Evolutionary conservation across 129 eudicot species (phyloP), one percentile per base, ranked within the genome.

Genomic region (Tagetes patula): DNA sequence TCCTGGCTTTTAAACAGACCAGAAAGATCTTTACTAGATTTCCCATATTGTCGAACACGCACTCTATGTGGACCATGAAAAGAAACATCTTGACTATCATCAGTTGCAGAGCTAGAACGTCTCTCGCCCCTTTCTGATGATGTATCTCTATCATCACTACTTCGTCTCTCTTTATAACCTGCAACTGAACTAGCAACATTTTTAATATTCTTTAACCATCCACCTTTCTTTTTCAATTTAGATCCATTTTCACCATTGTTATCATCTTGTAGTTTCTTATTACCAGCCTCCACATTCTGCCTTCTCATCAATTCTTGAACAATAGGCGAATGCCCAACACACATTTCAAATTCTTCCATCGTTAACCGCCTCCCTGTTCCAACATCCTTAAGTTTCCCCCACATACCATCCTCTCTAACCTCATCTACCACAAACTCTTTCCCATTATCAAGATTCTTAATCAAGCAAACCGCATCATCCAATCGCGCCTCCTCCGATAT

Each of bases 81-180:
- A 0, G 97, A 78, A 69, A 72, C 84, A 42, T 94, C 97, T 63
- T 90, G 98, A 79, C 98, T 94, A 75, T 94, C 99, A 88, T 94
- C 99, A 0, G 97, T 94, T 5, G 97, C 99, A 3, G 99, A 94
- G 67, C 99, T 94, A 8, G 96, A 94, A 70, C 99, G 83, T 66
- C 97, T 77, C 2, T 96, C 97, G 65, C 97, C 96, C 72, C 82
- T 94, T 40, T 94, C 98, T 0, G 98, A 94, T 0, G 96, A 86
- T 3, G 99, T 94, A 73, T 94, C 97, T 80, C 89, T 90, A 39
- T 94, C 99, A 41, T 90, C 97, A 65, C 97, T 88, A 54, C 88
- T 90, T 36, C 87, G 83, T 64, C 89, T 83, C 80, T 90, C 96
- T 77, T 78, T 88, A 41, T 76, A 75, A 12, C 93, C 96, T 1